Percentiles rank a stretch among this genome's conserved stretches.
Evolutionary conservation across 1,284 basidiomycete species (phyloP).

Genomic region (Neolentinus lepideus): DNA sequence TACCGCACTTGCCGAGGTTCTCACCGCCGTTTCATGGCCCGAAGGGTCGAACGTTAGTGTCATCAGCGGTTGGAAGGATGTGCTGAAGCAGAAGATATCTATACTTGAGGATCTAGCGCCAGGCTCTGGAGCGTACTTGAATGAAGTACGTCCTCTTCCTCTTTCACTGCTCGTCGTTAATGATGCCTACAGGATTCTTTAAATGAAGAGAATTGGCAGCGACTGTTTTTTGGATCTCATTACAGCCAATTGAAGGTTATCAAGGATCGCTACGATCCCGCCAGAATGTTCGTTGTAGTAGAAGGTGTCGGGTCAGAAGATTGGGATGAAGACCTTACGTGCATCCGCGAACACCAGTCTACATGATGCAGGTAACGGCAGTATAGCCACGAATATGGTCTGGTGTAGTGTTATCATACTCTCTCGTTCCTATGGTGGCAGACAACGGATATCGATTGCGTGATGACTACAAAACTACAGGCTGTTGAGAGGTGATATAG

Average conservation of each 20-base stretch:
- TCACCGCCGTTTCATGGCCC: constrained; percentile 21
- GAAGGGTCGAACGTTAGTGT: constrained; percentile 20
- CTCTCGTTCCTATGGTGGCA: too few species aligned
- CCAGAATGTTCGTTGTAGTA: not conserved
- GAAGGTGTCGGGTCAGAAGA: not conserved
- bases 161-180: too few species aligned
- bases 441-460: not conserved
- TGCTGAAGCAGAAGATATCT: constrained; percentile 20
- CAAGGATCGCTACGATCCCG: not conserved
- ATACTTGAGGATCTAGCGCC: constrained; percentile 9
- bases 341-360: too few species aligned
- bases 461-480: constrained; percentile 1
- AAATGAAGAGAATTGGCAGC: not conserved
- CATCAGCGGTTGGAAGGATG: constrained; percentile 19
- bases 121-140: not conserved
- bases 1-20: constrained; percentile 23
- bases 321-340: not conserved
- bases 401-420: too few species aligned
- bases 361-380: too few species aligned
- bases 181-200: not conserved
- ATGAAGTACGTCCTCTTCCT: not conserved
- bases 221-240: not conserved
- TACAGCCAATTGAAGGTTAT: not conserved
- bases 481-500: not conserved
- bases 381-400: too few species aligned